Conservation (phyloP, 2,329 filamentous ascomycete genomes). For the Fusarium bulbicola region DNA sequence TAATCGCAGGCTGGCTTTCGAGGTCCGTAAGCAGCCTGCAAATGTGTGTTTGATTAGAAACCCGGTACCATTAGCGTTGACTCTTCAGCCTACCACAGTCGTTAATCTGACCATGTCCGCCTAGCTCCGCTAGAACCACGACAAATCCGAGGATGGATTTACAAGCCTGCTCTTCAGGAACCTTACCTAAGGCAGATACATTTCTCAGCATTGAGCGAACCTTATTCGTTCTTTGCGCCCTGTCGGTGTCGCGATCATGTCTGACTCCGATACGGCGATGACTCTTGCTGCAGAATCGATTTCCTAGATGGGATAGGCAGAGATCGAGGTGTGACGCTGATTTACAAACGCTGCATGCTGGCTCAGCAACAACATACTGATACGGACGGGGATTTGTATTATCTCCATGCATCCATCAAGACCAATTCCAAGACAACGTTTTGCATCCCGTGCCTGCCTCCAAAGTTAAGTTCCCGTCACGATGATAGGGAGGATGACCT, state of each 20-base stretch:
- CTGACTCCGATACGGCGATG: conserved; percentile 25
- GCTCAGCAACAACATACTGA: conserved; percentile 1
- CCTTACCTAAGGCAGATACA: conserved; percentile 21
- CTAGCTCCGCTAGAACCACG: conserved; percentile 24
- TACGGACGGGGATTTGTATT: not conserved
- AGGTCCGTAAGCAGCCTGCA: conserved; percentile 25
- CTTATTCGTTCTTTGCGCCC: conserved; percentile 27
- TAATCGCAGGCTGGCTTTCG: conserved; percentile 29
- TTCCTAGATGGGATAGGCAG: conserved; percentile 13
- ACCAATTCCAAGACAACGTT: conserved; percentile 24
- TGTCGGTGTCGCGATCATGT: conserved; percentile 22
- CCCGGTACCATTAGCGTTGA: conserved; percentile 16
- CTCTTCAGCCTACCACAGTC: conserved; percentile 20
- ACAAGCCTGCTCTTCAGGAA: conserved; percentile 20
- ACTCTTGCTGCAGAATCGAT: conserved; percentile 23
- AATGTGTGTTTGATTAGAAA: conserved; percentile 35
- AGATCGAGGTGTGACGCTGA: conserved; percentile 25
- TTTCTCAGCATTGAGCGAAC: conserved; percentile 36
- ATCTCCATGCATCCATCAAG: conserved; percentile 21
- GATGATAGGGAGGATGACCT: conserved; percentile 34
- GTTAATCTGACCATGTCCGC: conserved; percentile 19
- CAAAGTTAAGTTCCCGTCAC: conserved; percentile 26
- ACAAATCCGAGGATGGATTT: conserved; percentile 33
- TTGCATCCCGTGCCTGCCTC: conserved; percentile 28
- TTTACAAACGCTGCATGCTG: not conserved